Evolutionary conservation across 1,284 basidiomycete genomes (phyloP).

Genomic region (Boletus albobrunnescens): DNA sequence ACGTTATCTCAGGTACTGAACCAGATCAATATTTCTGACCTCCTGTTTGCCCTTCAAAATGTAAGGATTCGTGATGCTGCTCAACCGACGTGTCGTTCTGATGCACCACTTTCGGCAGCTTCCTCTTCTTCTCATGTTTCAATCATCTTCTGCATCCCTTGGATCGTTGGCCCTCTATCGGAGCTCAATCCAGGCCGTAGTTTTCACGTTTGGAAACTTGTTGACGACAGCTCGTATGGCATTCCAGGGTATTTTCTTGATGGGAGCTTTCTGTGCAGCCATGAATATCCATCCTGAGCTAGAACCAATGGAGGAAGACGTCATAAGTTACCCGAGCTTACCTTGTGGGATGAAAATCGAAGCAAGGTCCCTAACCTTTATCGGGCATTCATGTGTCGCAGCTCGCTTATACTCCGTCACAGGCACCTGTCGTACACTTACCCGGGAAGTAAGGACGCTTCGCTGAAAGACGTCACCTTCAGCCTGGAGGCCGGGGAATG

Average conservation of each 20-base stretch:
- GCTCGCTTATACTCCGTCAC: constrained; percentile 14
- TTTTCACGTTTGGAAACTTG: constrained; percentile 59
- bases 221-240: constrained; percentile 61
- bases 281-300: constrained; percentile 64
- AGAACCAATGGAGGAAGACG: constrained; percentile 52
- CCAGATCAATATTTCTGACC: constrained; percentile 58
- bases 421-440: constrained; percentile 75
- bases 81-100: constrained; percentile 9
- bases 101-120: constrained; percentile 44
- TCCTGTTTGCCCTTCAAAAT: constrained; percentile 63
- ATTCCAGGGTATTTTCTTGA: constrained; percentile 76
- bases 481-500: constrained; percentile 68
- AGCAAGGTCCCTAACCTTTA: constrained; percentile 48
- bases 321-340: constrained; percentile 43
- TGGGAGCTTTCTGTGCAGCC: constrained; percentile 77
- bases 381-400: constrained; percentile 7
- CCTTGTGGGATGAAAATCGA: constrained; percentile 64
- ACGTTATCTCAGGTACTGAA: constrained; percentile 43
- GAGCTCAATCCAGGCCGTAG: constrained; percentile 66
- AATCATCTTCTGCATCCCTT: constrained; percentile 66
- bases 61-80: constrained; percentile 38
- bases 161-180: constrained; percentile 76
- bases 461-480: constrained; percentile 65
- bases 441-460: constrained; percentile 62
- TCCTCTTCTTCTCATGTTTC: constrained; percentile 65